Evolutionary conservation across 305 asterid genomes (phyloP), one percentile per base, ranked within the genome.

Genomic region (Nicotiana rustica): DNA sequence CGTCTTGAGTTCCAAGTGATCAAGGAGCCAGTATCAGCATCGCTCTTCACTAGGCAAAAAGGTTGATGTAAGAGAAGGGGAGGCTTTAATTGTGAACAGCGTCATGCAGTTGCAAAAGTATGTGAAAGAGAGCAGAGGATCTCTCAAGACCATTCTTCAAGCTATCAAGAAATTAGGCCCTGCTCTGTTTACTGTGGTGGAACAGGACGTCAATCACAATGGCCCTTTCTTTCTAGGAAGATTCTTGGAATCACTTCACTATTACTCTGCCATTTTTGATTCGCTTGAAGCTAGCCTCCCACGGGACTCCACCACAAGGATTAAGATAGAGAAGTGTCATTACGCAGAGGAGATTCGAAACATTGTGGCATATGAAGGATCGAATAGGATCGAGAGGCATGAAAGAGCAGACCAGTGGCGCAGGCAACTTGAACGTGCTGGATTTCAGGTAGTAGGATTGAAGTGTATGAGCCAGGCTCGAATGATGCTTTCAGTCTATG

Each of bases 361-460:
- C 47, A 91, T 91, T 73, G 89, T 93, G 79, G 93, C 90, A 0
- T 90, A 71, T 31, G 93, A 91, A 60, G 95, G 97, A 7, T 82
- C 86, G 1, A 87, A 87, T 19, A 85, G 94, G 87, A 83, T 83
- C 3, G 92, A 90, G 89, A 85, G 94, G 87, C 97, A 93, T 18
- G 92, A 89, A 81, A 86, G 95, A 86, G 91, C 89, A 6, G 90
- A 91, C 73, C 95, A 91, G 52, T 93, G 97, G 97, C 88, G 93
- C 41, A 81, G 94, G 90, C 92, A 90, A 56, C 78, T 91, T 6
- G 89, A 91, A 1, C 83, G 97, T n/a, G 92, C 88, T 0, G 93
- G 95, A 9, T 93, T 91, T 67, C 90, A 87, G 35, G 89, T 80
- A 6, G 90, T 81, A 14, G 89, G 90, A 36, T 49, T 88, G 81